Conservation (phyloP, 106 monocot species). For the Dendrobium chrysotoxum region DNA sequence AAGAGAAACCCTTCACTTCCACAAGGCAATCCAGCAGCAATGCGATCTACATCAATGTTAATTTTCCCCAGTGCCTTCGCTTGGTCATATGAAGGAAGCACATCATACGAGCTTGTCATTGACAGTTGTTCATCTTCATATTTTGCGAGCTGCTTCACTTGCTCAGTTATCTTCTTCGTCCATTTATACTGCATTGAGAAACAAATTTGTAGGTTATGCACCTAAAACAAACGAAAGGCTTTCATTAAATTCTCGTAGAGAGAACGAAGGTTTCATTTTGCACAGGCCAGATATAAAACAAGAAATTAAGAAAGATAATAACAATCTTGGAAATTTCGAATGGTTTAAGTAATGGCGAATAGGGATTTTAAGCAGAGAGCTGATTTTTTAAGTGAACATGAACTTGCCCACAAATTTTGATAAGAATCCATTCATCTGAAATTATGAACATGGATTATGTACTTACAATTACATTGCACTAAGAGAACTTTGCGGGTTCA, state of each 20-base stretch:
- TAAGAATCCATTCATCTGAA: too few relatives aligned
- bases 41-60: conserved; percentile 85
- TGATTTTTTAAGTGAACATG: too few relatives aligned
- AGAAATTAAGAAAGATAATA: background rate
- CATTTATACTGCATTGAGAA: conserved; percentile 38
- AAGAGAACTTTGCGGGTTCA: too few relatives aligned
- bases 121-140: conserved; percentile 87
- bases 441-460: too few relatives aligned
- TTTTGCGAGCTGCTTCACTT: conserved; percentile 85
- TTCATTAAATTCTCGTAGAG: background rate
- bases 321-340: background rate
- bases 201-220: background rate
- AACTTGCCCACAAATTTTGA: too few relatives aligned
- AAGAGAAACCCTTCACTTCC: conserved; percentile 93
- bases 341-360: background rate
- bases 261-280: too few relatives aligned
- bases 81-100: conserved; percentile 79
- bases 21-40: conserved; percentile 98
- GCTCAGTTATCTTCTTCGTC: conserved; percentile 85
- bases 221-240: background rate
- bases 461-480: too few relatives aligned
- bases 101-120: conserved; percentile 54
- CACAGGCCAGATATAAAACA: background rate
- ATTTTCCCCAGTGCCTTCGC: conserved; percentile 88
- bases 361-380: too few relatives aligned